These are phyloP conservation scores for Coffea eugenioides DNA, from an alignment of 257 asterid species.

Conservation along the genomic window DNA sequence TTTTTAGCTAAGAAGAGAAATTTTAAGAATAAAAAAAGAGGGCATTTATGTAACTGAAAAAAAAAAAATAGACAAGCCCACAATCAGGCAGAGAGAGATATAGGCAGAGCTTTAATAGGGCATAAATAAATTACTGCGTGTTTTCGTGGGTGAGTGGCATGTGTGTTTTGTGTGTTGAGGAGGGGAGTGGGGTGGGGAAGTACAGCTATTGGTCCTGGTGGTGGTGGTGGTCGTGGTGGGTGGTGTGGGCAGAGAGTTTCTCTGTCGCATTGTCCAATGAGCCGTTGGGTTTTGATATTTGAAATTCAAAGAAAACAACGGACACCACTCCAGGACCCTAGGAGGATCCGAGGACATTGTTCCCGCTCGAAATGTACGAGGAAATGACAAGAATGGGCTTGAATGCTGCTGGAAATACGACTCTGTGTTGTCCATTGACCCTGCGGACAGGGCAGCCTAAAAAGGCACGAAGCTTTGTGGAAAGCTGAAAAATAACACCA, in stretches of 20 bases:
- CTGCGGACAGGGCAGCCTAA: slow-evolving; percentile 26
- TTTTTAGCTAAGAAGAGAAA: neutral
- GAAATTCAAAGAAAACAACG: slow-evolving; percentile 11
- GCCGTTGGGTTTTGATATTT: slow-evolving; percentile 17
- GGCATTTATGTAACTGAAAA: neutral
- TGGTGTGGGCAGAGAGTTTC: neutral
- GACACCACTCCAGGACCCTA: neutral
- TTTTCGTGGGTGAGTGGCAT: neutral
- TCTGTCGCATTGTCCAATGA: slow-evolving; percentile 3
- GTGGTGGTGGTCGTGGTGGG: neutral
- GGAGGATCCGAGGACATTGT: neutral
- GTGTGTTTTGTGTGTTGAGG: neutral
- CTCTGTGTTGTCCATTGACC: neutral
- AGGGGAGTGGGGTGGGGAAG: neutral
- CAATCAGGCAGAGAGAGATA: neutral
- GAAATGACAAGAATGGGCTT: slow-evolving; percentile 14
- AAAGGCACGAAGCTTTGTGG: slow-evolving; percentile 49
- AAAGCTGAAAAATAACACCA: slow-evolving; percentile 38
- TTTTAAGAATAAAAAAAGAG: neutral
- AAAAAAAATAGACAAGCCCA: neutral
- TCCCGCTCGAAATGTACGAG: slow-evolving; percentile 45
- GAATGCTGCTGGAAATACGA: slow-evolving; percentile 22
- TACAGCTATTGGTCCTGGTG: too few relatives aligned
- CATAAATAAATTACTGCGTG: neutral
- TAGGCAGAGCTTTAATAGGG: neutral